Conservation (phyloP, 2,329 filamentous ascomycete species). For the Claviceps sp. region DNA sequence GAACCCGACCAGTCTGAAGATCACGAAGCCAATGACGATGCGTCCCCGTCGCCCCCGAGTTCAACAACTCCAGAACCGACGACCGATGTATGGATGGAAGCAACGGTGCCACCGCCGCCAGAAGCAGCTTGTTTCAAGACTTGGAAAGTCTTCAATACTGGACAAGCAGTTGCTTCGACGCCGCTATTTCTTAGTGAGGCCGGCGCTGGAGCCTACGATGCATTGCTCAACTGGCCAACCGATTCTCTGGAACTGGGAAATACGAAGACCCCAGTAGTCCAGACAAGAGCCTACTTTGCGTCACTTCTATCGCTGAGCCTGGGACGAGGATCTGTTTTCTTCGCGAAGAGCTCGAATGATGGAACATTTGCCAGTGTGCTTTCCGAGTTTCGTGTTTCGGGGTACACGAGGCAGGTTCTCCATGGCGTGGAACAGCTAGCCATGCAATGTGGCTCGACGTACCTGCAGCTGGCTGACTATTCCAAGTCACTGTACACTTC, state of each 20-base stretch:
- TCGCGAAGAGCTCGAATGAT: constrained; percentile 42
- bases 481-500: constrained; percentile 32
- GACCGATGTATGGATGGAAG: constrained; percentile 32
- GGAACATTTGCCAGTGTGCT: constrained; percentile 38
- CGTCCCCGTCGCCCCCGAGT: not conserved
- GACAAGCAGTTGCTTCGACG: constrained; percentile 20
- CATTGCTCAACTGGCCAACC: constrained; percentile 32
- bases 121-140: constrained; percentile 38
- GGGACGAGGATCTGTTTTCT: constrained; percentile 60
- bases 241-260: constrained; percentile 28
- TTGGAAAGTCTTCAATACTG: constrained; percentile 54
- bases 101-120: constrained; percentile 15
- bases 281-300: constrained; percentile 34
- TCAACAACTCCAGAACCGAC: constrained; percentile 5
- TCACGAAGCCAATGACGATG: not conserved
- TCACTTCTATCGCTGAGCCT: constrained; percentile 54
- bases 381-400: constrained; percentile 36
- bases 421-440: constrained; percentile 33
- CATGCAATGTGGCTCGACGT: constrained; percentile 32
- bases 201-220: constrained; percentile 52
- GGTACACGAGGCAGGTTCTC: constrained; percentile 39
- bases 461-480: constrained; percentile 32
- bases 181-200: constrained; percentile 56
- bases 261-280: constrained; percentile 28
- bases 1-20: constrained; percentile 2